A percentile compares a stretch with the other conserved stretches of the same genome.
Evolutionary conservation across 306 rosid species (phyloP).

Genomic region (Quercus parvula): DNA sequence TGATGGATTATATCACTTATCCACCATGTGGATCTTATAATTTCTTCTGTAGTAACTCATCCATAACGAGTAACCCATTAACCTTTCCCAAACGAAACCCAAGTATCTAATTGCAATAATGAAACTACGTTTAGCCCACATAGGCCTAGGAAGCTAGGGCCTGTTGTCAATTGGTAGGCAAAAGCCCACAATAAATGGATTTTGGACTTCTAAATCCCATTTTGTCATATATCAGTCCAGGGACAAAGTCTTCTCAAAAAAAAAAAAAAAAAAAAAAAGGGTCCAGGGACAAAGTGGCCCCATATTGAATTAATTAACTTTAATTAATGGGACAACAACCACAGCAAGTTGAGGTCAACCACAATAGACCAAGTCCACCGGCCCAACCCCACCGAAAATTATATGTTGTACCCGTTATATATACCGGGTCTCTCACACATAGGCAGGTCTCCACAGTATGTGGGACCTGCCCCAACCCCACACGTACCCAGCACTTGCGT

Average conservation of each 20-base stretch:
- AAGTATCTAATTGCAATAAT: too few relatives aligned
- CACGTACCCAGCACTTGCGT: neutral
- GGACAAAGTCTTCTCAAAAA: neutral
- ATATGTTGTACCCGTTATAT: too few relatives aligned
- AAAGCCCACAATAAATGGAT: neutral
- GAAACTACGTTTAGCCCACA: too few relatives aligned
- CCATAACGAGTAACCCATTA: too few relatives aligned
- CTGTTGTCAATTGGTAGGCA: neutral
- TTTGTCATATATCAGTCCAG: neutral
- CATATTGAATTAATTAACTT: neutral
- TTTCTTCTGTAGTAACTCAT: too few relatives aligned
- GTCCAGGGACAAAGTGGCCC: neutral
- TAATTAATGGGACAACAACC: neutral
- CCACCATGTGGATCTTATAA: too few relatives aligned
- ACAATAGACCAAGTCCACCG: neutral
- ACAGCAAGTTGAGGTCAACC: neutral
- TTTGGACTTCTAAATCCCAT: neutral
- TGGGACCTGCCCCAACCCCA: neutral
- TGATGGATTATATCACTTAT: too few relatives aligned
- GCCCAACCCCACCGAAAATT: neutral
- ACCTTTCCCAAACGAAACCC: too few relatives aligned
- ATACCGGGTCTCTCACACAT: too few relatives aligned
- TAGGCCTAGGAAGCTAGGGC: neutral
- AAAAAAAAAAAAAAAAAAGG: too few relatives aligned
- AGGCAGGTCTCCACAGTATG: too few relatives aligned